A percentile compares a stretch with the other conserved stretches of the same genome.
Evolutionary conservation across 2,329 filamentous ascomycete genomes (phyloP).

Genomic region (Magnaporthiopsis incrustans): DNA sequence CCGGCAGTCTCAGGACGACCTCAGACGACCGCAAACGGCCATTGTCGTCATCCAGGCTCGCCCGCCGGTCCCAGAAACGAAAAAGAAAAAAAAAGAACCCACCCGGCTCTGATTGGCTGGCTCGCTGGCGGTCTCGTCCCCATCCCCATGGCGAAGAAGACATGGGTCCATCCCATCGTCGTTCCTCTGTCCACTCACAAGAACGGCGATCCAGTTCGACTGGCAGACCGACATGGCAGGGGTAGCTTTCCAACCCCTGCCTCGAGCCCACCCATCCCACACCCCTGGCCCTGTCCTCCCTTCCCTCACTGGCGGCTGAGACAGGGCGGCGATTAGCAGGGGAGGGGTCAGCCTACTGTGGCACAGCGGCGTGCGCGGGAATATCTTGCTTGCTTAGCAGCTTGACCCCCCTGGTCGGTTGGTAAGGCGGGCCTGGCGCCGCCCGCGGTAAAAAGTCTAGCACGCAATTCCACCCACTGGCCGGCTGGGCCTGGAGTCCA

Average conservation of each 20-base stretch:
- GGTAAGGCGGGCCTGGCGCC: not conserved
- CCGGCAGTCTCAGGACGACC: not conserved
- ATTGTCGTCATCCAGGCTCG: not conserved
- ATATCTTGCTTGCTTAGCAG: not conserved
- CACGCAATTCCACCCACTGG: conserved; percentile 4
- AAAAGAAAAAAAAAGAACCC: not conserved
- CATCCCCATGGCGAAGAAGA: not conserved
- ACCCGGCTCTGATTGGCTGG: not conserved
- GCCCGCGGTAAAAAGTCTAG: not conserved
- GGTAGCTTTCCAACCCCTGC: not conserved
- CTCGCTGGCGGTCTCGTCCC: not conserved
- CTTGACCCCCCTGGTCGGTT: not conserved
- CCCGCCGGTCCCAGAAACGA: not conserved
- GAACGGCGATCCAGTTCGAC: not conserved
- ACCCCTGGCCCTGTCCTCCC: not conserved
- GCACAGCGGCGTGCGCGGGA: not conserved
- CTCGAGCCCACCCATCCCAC: not conserved
- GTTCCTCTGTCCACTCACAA: not conserved
- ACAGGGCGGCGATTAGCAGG: conserved; percentile 4
- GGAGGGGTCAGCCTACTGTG: not conserved
- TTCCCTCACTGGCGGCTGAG: conserved; percentile 1
- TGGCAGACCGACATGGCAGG: not conserved
- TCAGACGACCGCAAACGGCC: not conserved
- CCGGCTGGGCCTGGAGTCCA: not conserved
- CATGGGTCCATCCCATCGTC: not conserved